Percentiles rank a stretch among this genome's conserved stretches.
Conservation (phyloP, 2,329 filamentous ascomycete genomes). For the Allantophomopsis lycopodina region DNA sequence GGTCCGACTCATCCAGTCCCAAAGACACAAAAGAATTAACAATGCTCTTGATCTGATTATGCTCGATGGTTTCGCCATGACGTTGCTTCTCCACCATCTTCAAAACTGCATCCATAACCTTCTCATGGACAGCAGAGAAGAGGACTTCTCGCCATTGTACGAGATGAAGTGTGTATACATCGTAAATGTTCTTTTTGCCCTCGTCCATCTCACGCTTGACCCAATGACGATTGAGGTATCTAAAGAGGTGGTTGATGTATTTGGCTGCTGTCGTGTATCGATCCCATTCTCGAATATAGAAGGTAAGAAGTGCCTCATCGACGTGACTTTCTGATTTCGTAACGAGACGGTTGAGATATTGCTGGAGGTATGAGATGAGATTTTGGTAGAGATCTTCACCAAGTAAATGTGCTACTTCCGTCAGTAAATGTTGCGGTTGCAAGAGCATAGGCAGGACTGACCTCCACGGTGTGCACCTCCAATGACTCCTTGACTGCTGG, state of each 20-base stretch:
- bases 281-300: slow-evolving; percentile 95
- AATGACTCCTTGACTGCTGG: slow-evolving; percentile 26
- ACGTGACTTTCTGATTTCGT: slow-evolving; percentile 63
- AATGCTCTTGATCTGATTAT: slow-evolving; percentile 91
- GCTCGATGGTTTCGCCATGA: slow-evolving; percentile 95
- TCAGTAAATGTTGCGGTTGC: slow-evolving; percentile 6
- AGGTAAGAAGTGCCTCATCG: slow-evolving; percentile 79
- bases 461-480: slow-evolving; percentile 58
- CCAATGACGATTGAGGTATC: slow-evolving; percentile 96
- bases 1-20: slow-evolving; percentile 85
- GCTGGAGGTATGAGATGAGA: slow-evolving; percentile 70
- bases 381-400: slow-evolving; percentile 94
- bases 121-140: slow-evolving; percentile 69
- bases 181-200: slow-evolving; percentile 95
- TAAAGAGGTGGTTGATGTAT: slow-evolving; percentile 94
- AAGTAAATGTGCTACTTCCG: slow-evolving; percentile 65
- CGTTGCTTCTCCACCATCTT: slow-evolving; percentile 95
- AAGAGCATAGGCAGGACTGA: slow-evolving; percentile 19
- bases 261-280: slow-evolving; percentile 91
- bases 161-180: slow-evolving; percentile 92
- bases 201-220: slow-evolving; percentile 98
- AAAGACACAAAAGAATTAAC: slow-evolving; percentile 94
- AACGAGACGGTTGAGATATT: slow-evolving; percentile 59
- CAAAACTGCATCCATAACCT: slow-evolving; percentile 90
- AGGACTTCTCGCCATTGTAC: slow-evolving; percentile 92